phyloP scores from a whole-genome alignment of 352 stramenopile species.

The Globisporangium paroecandrum region DNA sequence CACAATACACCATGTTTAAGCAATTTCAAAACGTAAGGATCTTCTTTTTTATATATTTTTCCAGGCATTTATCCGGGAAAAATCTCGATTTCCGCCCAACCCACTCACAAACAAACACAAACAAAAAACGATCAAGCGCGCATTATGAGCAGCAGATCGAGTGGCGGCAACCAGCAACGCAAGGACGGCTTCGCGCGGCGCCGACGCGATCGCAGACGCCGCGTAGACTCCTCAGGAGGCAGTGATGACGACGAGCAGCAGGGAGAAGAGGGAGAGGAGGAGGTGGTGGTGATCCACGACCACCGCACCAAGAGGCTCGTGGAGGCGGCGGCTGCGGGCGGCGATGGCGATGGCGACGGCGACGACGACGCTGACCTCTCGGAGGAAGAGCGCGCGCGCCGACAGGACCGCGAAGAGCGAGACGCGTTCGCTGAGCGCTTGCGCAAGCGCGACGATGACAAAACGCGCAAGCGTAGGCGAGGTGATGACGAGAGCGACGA shows the following conservation, averaged over 20 bases:
- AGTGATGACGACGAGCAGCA: neutral
- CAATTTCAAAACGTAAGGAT: too few relatives aligned
- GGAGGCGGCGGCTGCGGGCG: slow-evolving; percentile 15
- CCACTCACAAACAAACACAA: too few relatives aligned
- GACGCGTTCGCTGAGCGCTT: slow-evolving; percentile 82
- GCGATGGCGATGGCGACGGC: neutral
- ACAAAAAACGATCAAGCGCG: too few relatives aligned
- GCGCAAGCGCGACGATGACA: slow-evolving; percentile 71
- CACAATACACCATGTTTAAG: too few relatives aligned
- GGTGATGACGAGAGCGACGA: slow-evolving; percentile 28
- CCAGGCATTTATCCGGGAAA: too few relatives aligned
- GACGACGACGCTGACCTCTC: slow-evolving; percentile 14
- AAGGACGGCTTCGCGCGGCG: slow-evolving; percentile 18
- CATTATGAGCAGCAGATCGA: slow-evolving; percentile 14
- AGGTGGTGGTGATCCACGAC: slow-evolving; percentile 37
- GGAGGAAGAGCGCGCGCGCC: slow-evolving; percentile 46
- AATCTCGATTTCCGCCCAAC: too few relatives aligned
- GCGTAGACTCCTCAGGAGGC: slow-evolving; percentile 4
- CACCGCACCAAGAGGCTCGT: slow-evolving; percentile 42
- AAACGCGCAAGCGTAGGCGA: slow-evolving; percentile 52
- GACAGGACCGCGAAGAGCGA: slow-evolving; percentile 63
- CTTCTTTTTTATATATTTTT: too few relatives aligned
- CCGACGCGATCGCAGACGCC: slow-evolving; percentile 8
- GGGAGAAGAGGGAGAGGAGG: slow-evolving; percentile 8
- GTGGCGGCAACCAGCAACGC: slow-evolving; percentile 10